phyloP scores from a whole-genome alignment of 805 yeast genomes.

The Candida ponderosae region DNA sequence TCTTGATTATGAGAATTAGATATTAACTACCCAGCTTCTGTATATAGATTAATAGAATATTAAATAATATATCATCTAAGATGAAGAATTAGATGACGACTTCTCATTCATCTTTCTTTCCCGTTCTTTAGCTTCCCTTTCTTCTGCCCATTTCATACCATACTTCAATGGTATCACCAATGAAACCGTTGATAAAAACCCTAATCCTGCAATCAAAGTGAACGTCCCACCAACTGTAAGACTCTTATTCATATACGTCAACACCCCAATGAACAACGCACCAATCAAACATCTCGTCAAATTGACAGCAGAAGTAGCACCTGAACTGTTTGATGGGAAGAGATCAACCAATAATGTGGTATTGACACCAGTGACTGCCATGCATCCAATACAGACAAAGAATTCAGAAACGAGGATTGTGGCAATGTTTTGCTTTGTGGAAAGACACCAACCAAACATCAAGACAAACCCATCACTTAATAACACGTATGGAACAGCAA shows the following conservation, averaged over 20 bases:
- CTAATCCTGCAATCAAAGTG: slow-evolving; percentile 57
- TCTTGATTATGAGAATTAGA: no score
- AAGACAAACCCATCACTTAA: slow-evolving; percentile 31
- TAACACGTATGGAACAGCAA: slow-evolving; percentile 31
- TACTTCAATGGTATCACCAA: slow-evolving; percentile 22
- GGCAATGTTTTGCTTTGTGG: slow-evolving; percentile 36
- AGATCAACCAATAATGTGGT: slow-evolving; percentile 66
- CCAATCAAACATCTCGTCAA: slow-evolving; percentile 64
- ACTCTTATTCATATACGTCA: slow-evolving; percentile 46
- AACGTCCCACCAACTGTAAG: slow-evolving; percentile 73
- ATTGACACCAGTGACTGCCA: slow-evolving; percentile 47
- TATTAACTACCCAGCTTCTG: no score
- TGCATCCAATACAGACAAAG: slow-evolving; percentile 46
- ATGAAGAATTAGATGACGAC: no score
- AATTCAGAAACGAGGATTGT: slow-evolving; percentile 52
- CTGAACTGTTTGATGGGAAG: slow-evolving; percentile 57
- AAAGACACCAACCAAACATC: slow-evolving; percentile 67
- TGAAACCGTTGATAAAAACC: slow-evolving; percentile 18
- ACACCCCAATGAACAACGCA: slow-evolving; percentile 63
- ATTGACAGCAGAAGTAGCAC: slow-evolving; percentile 64
- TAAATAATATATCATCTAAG: no score
- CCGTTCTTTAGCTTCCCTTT: no score
- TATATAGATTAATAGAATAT: no score
- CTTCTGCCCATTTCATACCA: slow-evolving; percentile 22
- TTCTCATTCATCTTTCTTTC: no score